These are phyloP conservation scores for Musa balbisiana DNA, from an alignment of 202 grass and related monocot species.

Conservation along the genomic window DNA sequence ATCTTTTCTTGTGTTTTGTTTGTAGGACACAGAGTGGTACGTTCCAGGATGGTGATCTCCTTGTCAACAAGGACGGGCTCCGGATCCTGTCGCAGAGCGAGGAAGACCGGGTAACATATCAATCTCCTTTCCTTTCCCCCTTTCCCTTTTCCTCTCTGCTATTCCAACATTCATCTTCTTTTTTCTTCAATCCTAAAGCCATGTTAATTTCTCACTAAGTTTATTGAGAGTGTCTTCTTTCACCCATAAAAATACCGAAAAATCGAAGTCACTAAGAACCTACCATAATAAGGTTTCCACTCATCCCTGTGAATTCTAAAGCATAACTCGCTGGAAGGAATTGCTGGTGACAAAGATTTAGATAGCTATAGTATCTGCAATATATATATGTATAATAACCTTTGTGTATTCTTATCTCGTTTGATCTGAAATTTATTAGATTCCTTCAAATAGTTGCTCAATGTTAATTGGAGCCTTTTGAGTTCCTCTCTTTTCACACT, in stretches of 20 bases:
- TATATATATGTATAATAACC: not conserved
- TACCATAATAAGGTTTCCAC: too few relatives aligned
- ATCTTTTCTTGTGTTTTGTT: not conserved
- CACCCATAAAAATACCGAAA: too few relatives aligned
- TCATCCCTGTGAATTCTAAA: too few relatives aligned
- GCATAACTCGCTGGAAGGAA: not conserved
- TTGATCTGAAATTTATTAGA: not conserved
- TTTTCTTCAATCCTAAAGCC: not conserved
- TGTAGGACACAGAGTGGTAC: conserved; percentile 90
- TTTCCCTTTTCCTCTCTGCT: not conserved
- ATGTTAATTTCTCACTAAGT: too few relatives aligned
- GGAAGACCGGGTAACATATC: conserved; percentile 54
- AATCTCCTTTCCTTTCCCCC: not conserved
- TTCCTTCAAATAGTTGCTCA: not conserved
- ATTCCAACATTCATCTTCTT: conserved; percentile 2
- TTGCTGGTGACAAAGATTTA: not conserved
- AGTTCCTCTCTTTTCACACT: not conserved
- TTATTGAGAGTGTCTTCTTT: too few relatives aligned
- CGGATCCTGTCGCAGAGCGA: conserved; percentile 75
- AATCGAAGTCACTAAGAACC: too few relatives aligned
- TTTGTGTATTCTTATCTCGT: not conserved
- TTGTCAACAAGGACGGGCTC: conserved; percentile 92
- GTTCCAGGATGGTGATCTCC: conserved; percentile 89
- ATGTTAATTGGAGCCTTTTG: not conserved
- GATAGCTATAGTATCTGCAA: not conserved